Base-by-base conservation (phyloP, 805 yeast genomes). In the Candida verbasci region DNA sequence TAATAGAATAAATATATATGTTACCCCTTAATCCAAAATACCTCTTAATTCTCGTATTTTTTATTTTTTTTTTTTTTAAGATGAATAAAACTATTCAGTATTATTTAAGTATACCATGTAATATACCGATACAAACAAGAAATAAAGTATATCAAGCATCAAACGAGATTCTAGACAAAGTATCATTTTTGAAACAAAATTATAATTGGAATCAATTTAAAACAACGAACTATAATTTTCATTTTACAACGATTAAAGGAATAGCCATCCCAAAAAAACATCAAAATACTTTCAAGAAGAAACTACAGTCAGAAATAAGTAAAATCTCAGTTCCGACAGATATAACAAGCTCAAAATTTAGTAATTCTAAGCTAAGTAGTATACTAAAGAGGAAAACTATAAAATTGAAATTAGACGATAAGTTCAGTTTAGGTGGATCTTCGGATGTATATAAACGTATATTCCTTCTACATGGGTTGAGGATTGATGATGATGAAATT, bases 21-120 rank as follows among this genome's bases (percentile, higher is more conserved):
- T n/a, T n/a, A n/a, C n/a, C n/a, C n/a, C n/a, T n/a, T n/a, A n/a
- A n/a, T n/a, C n/a, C n/a, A n/a, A n/a, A n/a, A n/a, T n/a, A n/a
- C n/a, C n/a, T n/a, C n/a, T n/a, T n/a, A n/a, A n/a, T n/a, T n/a
- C n/a, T n/a, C n/a, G n/a, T n/a, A n/a, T n/a, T n/a, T n/a, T n/a
- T n/a, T n/a, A n/a, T n/a, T n/a, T n/a, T n/a, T n/a, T n/a, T n/a
- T n/a, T n/a, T n/a, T n/a, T n/a, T 20, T 20, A 20, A 14, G 26
- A 31, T 26, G 16, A 26, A n/a, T n/a, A n/a, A 22, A 17, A 7
- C 11, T 23, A 17, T 20, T 12, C 31, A 24, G 25, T 21, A 15
- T 9, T 37, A 16, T 34, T 17, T 33, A 17, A 33, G 24, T 31
- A 12, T 40, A 10, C 38, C 40, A 6, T 41, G 42, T 37, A 35